Conservation (phyloP, 1,139 yeast genomes). For the Kurtzmaniella quercitrusa region DNA sequence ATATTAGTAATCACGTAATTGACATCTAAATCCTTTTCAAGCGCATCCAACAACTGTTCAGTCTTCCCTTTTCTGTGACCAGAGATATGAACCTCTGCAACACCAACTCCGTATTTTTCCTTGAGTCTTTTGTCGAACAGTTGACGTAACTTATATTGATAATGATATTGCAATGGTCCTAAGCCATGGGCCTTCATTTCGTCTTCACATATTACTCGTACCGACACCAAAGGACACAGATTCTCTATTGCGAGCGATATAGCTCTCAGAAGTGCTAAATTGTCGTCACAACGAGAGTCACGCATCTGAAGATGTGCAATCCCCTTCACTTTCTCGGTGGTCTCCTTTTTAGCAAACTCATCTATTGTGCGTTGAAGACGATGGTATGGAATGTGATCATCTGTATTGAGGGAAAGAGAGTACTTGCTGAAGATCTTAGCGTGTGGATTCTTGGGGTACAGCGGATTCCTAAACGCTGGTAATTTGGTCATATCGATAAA, state of each 20-base stretch:
- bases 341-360: not conserved
- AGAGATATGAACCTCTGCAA: not conserved
- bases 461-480: not conserved
- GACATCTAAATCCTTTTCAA: not conserved
- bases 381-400: not conserved
- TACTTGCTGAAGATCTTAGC: not conserved
- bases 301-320: not conserved
- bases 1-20: conserved; percentile 23
- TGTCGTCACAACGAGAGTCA: not conserved
- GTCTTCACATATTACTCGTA: not conserved
- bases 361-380: not conserved
- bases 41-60: not conserved
- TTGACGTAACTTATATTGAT: not conserved
- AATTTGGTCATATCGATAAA: not conserved
- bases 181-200: not conserved
- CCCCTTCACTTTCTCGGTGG: not conserved
- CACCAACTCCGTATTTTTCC: not conserved
- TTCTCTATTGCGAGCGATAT: not conserved
- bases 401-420: not conserved
- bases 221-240: not conserved
- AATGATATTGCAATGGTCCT: not conserved
- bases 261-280: not conserved
- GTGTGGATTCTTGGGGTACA: not conserved
- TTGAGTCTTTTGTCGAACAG: not conserved
- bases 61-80: not conserved